Evolutionary conservation across 805 yeast species (phyloP), one percentile per base, ranked within the genome.

Genomic region (Saccharomycopsis sp.): DNA sequence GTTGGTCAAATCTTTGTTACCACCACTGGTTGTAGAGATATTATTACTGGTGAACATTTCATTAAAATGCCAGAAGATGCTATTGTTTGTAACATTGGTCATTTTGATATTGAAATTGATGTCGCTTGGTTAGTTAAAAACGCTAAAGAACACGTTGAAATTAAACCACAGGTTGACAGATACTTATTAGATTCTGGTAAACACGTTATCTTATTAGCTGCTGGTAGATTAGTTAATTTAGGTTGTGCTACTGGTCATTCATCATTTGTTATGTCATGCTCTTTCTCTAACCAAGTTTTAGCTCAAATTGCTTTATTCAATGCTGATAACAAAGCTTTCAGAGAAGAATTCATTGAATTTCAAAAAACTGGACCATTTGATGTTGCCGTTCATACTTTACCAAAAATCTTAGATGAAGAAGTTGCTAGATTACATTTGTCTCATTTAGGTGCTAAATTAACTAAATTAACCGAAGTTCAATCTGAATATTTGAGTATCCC

Each of bases 161-260:
- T 89, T 71, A 89, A 89, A 76, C 96, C 97, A 59, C 96, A 88
- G 72, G 98, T 89, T 60, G 98, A 89, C 82, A 85, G 98, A 73
- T 89, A 67, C 80, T 72, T 85, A 65, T 69, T 89, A 70, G 68
- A 74, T 62, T 72, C 72, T 60, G 97, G 97, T 61, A 84, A 82
- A 63, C 97, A 89, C 74, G 62, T 89, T 62, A 87, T 89, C 71
- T 75, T 89, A 63, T 82, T 89, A 59, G 98, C 98, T 53, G 96
- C 88, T 70, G 98, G 98, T 72, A 87, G 98, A 75, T 81, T 89
- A 60, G 97, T 89, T 64, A 89, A 89, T 87, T 76, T 89, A 64
- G 98, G 98, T 59, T 92, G 97, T 74, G 98, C 97, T 64, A 89
- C 97, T 59, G 98, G 98, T 64, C 98, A 89, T 77, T 83, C 97